Evolutionary conservation across 441 rosid genomes (phyloP).

Genomic region (Viola pubescens): DNA sequence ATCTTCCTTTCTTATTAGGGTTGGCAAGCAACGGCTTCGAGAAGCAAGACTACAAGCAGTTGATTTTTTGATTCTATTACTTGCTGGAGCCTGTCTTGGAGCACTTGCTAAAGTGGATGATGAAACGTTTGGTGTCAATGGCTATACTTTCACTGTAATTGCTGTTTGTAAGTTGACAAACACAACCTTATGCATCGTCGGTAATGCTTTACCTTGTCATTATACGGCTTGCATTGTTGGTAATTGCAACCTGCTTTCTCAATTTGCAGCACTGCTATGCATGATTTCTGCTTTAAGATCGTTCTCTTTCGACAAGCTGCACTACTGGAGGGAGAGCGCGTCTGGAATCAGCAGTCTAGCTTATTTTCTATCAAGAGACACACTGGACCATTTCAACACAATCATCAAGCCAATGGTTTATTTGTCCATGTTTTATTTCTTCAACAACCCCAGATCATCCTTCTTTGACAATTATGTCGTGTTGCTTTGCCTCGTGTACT

Average conservation of each 20-base stretch:
- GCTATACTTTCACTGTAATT: slow-evolving; percentile 78
- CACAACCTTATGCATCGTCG: slow-evolving; percentile 1
- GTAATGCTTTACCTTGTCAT: not conserved
- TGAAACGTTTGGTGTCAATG: slow-evolving; percentile 62
- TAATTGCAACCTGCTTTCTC: not conserved
- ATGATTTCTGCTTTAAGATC: slow-evolving; percentile 85
- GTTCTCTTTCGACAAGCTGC: slow-evolving; percentile 75
- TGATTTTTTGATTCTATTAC: slow-evolving; percentile 71
- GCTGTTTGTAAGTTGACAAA: slow-evolving; percentile 77
- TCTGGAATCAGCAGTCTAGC: slow-evolving; percentile 89
- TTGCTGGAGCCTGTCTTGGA: slow-evolving; percentile 95
- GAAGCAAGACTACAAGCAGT: slow-evolving; percentile 71
- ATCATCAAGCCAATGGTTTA: slow-evolving; percentile 80
- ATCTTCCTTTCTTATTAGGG: slow-evolving; percentile 13
- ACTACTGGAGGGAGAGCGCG: slow-evolving; percentile 85
- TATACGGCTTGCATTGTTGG: not conserved
- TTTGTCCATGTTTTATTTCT: slow-evolving; percentile 91
- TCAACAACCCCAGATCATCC: slow-evolving; percentile 77
- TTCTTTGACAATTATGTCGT: slow-evolving; percentile 68
- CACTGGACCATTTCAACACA: slow-evolving; percentile 75
- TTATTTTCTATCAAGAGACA: slow-evolving; percentile 80
- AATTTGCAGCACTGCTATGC: slow-evolving; percentile 80
- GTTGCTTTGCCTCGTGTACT: slow-evolving; percentile 77
- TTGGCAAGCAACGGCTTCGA: slow-evolving; percentile 72
- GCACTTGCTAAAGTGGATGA: slow-evolving; percentile 63